Conservation (phyloP, 129 eudicot genomes). For the Lactuca sativa region DNA sequence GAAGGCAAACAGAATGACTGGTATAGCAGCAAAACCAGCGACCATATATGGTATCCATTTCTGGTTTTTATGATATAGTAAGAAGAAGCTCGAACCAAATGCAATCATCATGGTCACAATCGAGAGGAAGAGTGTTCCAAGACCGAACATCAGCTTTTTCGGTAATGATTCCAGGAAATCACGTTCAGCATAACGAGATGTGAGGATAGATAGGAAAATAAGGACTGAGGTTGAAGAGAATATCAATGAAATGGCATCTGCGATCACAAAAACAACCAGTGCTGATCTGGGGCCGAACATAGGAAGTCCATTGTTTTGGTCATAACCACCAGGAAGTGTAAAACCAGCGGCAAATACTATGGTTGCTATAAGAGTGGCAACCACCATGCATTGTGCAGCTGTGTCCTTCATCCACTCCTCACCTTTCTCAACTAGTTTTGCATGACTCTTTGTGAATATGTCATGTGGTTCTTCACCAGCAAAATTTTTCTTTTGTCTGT, state of each 20-base stretch:
- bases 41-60: conserved; percentile 8
- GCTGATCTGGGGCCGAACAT: neutral
- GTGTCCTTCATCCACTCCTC: conserved; percentile 6
- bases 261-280: conserved; percentile 17
- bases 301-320: conserved; percentile 14
- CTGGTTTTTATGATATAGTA: neutral
- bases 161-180: conserved; percentile 19
- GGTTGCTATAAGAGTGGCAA: conserved; percentile 21
- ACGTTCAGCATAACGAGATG: conserved; percentile 17
- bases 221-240: conserved; percentile 20
- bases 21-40: conserved; percentile 17
- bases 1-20: conserved; percentile 2
- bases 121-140: conserved; percentile 18
- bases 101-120: conserved; percentile 22
- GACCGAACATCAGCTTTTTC: conserved; percentile 7
- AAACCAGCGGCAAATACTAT: conserved; percentile 21
- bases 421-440: neutral
- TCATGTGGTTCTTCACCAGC: neutral
- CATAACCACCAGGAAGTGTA: conserved; percentile 24
- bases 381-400: conserved; percentile 13
- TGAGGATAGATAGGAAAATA: conserved; percentile 21
- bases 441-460: neutral
- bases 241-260: conserved; percentile 16
- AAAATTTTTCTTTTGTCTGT: neutral
- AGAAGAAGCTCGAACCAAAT: conserved; percentile 18